phyloP scores from a whole-genome alignment of 2,329 filamentous ascomycete genomes.

The Aureobasidium leucospermi region DNA sequence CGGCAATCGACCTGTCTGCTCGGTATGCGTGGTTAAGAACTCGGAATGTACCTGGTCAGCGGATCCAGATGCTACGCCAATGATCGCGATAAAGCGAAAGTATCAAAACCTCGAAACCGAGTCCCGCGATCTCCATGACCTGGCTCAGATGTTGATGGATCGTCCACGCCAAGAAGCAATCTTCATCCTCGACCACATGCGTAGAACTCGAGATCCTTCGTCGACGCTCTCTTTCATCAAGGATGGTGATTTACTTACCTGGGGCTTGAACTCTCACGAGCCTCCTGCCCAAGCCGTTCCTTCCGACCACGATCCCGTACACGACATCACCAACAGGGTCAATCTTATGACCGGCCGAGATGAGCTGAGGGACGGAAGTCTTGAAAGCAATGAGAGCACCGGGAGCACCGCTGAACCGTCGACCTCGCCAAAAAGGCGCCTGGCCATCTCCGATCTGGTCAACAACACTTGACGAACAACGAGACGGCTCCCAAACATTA shows the following conservation, averaged over 20 bases:
- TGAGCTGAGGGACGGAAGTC: neutral
- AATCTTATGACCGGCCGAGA: neutral
- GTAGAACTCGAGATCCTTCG: neutral
- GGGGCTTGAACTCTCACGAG: neutral
- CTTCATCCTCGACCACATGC: constrained; percentile 8
- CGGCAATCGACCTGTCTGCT: constrained; percentile 6
- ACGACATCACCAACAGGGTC: neutral
- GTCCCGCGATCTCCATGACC: constrained; percentile 2
- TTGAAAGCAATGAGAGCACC: neutral
- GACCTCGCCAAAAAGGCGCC: neutral
- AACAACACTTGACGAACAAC: neutral
- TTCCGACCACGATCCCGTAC: neutral
- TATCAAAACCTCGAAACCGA: constrained; percentile 7
- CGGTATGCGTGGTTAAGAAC: constrained; percentile 1
- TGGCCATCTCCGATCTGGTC: constrained; percentile 7
- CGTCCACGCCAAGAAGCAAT: constrained; percentile 1
- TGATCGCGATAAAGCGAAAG: constrained; percentile 14
- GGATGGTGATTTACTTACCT: constrained; percentile 11
- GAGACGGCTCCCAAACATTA: neutral
- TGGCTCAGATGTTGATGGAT: constrained; percentile 11
- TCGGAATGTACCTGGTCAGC: constrained; percentile 12
- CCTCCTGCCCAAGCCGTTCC: neutral
- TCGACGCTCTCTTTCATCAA: constrained; percentile 4
- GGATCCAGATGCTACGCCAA: constrained; percentile 15
- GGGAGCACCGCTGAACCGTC: neutral